These are phyloP conservation scores for Nepenthes gracilis DNA, from an alignment of 148 eudicot genomes.

Conservation along the genomic window DNA sequence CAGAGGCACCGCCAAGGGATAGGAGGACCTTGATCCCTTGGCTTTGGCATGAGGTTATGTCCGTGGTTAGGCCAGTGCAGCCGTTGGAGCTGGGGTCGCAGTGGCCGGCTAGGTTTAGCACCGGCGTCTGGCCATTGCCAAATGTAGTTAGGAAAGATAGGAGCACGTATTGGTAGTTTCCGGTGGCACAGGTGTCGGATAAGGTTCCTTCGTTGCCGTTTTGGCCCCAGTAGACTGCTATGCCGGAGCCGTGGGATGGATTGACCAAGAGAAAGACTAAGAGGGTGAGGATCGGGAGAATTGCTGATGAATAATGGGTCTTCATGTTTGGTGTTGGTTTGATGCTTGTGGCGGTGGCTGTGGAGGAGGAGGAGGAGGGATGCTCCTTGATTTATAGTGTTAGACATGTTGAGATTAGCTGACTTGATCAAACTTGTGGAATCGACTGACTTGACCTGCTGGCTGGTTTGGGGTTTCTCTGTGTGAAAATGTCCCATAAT, in stretches of 20 bases:
- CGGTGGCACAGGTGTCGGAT: conserved; percentile 37
- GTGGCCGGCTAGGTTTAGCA: conserved; percentile 69
- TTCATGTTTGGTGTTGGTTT: not conserved
- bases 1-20: conserved; percentile 21
- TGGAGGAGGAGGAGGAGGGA: no score
- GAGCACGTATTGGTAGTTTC: conserved; percentile 40
- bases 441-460: no score
- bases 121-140: conserved; percentile 46
- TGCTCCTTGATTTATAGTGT: no score
- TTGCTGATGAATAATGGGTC: not conserved
- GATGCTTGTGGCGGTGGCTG: no score
- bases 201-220: conserved; percentile 47
- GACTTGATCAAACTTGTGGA: no score
- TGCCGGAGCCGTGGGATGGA: conserved; percentile 23
- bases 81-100: conserved; percentile 32
- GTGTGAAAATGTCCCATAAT: no score
- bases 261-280: conserved; percentile 12
- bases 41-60: conserved; percentile 15
- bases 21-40: conserved; percentile 17
- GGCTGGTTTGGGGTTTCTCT: no score
- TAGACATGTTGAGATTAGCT: no score
- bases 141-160: conserved; percentile 47
- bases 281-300: not conserved
- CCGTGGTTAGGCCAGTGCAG: conserved; percentile 11
- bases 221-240: conserved; percentile 79